Conservation (phyloP, 2,329 filamentous ascomycete genomes). For the Curvularia hawaiiensis region DNA sequence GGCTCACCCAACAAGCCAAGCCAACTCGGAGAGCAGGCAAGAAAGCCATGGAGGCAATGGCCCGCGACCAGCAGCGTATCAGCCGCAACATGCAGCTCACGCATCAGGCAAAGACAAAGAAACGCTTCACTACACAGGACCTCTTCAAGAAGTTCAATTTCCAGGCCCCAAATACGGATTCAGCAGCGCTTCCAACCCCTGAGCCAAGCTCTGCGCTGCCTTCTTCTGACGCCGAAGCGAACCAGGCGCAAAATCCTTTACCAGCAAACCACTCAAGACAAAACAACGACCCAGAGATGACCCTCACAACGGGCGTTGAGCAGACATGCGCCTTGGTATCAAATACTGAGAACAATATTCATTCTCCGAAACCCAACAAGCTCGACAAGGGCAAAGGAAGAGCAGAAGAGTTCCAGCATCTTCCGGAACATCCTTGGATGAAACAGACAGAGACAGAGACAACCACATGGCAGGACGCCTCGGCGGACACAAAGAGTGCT, state of each 20-base stretch:
- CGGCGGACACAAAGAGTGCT: conserved; percentile 11
- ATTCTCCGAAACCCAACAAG: conserved; percentile 25
- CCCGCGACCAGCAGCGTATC: conserved; percentile 90
- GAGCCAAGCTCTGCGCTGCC: conserved; percentile 52
- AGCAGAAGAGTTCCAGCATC: conserved; percentile 50
- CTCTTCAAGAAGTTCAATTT: conserved; percentile 87
- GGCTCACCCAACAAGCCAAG: conserved; percentile 69
- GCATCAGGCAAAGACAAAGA: conserved; percentile 85
- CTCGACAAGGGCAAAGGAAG: conserved; percentile 67
- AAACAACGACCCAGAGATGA: conserved; percentile 20
- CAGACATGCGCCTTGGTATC: conserved; percentile 8
- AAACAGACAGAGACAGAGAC: conserved; percentile 17
- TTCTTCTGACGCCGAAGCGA: conserved; percentile 67
- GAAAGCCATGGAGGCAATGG: conserved; percentile 94
- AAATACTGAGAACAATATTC: conserved; percentile 6
- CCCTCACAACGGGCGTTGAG: not conserved
- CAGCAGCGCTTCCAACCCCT: conserved; percentile 26
- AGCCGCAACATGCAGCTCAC: conserved; percentile 87
- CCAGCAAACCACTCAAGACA: conserved; percentile 51
- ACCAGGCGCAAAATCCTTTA: conserved; percentile 46
- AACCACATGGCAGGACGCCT: conserved; percentile 22
- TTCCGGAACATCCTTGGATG: conserved; percentile 36
- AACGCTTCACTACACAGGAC: conserved; percentile 83
- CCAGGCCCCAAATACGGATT: conserved; percentile 47
- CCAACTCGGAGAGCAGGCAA: conserved; percentile 87